Percentiles rank a stretch among this genome's conserved stretches.
Conservation (phyloP, 140 eudicot species). For the Stevia rebaudiana region DNA sequence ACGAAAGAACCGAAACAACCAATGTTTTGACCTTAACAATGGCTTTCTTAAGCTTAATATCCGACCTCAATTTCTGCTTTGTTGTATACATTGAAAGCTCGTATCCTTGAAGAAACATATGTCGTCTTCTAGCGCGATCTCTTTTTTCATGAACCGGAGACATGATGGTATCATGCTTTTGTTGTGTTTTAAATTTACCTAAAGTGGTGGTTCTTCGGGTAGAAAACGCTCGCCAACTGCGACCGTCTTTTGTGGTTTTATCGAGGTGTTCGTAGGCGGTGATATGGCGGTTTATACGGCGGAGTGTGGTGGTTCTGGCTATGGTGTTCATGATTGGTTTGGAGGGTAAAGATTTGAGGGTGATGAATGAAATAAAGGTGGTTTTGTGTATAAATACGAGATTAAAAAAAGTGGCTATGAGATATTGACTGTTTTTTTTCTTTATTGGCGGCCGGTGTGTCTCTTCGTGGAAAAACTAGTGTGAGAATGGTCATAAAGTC, state of each 20-base stretch:
- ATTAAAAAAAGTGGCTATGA: conserved; percentile 1
- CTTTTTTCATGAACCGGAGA: conserved; percentile 34
- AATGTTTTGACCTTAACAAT: conserved; percentile 41
- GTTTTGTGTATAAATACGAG: conserved; percentile 20
- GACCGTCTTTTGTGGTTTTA: conserved; percentile 5
- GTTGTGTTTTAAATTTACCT: conserved; percentile 16
- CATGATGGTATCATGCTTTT: conserved; percentile 12
- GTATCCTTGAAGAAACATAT: conserved; percentile 55
- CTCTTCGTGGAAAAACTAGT: conserved; percentile 17
- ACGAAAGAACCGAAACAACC: conserved; percentile 43
- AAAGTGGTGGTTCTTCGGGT: conserved; percentile 32
- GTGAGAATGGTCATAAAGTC: conserved; percentile 13
- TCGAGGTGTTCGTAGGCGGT: conserved; percentile 37
- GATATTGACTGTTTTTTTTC: conserved; percentile 17
- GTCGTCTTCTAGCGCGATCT: conserved; percentile 56
- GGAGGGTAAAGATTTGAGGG: not conserved
- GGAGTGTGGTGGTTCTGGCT: conserved; percentile 32
- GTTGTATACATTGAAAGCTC: conserved; percentile 37
- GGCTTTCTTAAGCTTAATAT: conserved; percentile 41
- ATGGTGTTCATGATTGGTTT: conserved; percentile 39
- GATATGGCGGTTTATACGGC: conserved; percentile 30
- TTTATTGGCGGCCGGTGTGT: conserved; percentile 25
- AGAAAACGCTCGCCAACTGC: conserved; percentile 31
- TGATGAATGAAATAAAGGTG: not conserved
- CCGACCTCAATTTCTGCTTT: conserved; percentile 16